Evolutionary conservation across 192 early-diverging fungal species (phyloP), one percentile per base, ranked within the genome.

Genomic region (Oehlia diaphana): DNA sequence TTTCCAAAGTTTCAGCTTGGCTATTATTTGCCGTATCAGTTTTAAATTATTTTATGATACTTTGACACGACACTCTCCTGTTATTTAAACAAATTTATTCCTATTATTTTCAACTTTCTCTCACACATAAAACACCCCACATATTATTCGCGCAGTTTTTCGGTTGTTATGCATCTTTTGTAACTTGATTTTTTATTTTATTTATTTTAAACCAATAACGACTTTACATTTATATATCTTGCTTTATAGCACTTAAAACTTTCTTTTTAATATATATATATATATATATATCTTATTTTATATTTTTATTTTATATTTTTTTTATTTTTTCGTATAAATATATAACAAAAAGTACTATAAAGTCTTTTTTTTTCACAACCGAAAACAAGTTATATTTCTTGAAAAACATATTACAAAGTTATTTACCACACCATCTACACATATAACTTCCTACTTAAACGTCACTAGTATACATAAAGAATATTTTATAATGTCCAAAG

Each of bases 21-120:
- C 28, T 66, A 37, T 66, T 66, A 66, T 66, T 66, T 66, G 21
- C 64, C 31, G 64, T 66, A 66, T 66, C 64, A 66, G 64, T 66
- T 33, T 66, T 26, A 31, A 12, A 9, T 9, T 14, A 31, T 14
- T 66, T 53, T 13, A 31, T 66, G 31, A 31, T 26, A 65, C 28
- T 66, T 66, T 66, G 64, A 66, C 31, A 66, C 64, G 64, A 66
- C 21, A 28, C 64, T 31, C 50, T 53, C 50, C 50, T 53, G 50
- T 53, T 53, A 16, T 31, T 66, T 66, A 66, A 31, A 31, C 28
- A 31, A 9, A 14, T 1, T 1, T 66, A 26, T 31, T 26, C 33
- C 12, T 12, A 14, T 26, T 28, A 28, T 31, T n/a, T 26, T 65
- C 31, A 21, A 26, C 26, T 66, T 26, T 28, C 14, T 44, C 42